These are phyloP conservation scores for Dendrocalamus latiflorus DNA, from an alignment of 202 grass and related monocot genomes.

Conservation along the genomic window DNA sequence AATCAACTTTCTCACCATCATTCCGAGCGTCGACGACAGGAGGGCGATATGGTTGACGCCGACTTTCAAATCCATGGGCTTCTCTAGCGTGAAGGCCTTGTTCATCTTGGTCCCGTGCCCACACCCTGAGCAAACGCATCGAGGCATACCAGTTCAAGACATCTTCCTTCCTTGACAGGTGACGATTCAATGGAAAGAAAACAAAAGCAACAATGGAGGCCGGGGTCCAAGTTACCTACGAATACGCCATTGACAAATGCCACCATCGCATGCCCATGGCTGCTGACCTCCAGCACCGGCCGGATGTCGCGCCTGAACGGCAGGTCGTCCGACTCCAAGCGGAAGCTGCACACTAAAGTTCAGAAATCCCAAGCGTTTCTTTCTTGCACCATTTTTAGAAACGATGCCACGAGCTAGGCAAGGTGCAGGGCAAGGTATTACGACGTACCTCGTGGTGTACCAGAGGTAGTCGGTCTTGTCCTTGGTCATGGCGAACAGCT, in stretches of 20 bases:
- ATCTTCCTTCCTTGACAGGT: not conserved
- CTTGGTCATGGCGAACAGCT: conserved; percentile 64
- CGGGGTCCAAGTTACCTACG: too few species aligned
- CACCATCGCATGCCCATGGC: conserved; percentile 53
- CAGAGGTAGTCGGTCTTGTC: conserved; percentile 86
- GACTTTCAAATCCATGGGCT: conserved; percentile 35
- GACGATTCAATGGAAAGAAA: too few species aligned
- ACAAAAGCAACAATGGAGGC: too few species aligned
- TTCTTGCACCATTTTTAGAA: too few species aligned
- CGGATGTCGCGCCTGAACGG: conserved; percentile 52
- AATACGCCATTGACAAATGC: conserved; percentile 57
- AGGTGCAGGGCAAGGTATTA: too few species aligned
- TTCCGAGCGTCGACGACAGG: conserved; percentile 43
- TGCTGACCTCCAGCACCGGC: conserved; percentile 59
- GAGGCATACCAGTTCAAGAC: too few species aligned
- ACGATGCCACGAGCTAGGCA: too few species aligned
- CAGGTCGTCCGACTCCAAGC: conserved; percentile 52
- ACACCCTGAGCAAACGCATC: conserved; percentile 1
- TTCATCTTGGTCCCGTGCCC: conserved; percentile 70
- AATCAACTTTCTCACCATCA: conserved; percentile 1
- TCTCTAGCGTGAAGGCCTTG: conserved; percentile 55
- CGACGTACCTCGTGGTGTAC: too few species aligned
- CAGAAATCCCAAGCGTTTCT: not conserved
- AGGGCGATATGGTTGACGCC: conserved; percentile 71
- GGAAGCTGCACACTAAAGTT: conserved; percentile 37